These are phyloP conservation scores for Prunella vulgaris DNA, from an alignment of 257 asterid species.

Conservation along the genomic window DNA sequence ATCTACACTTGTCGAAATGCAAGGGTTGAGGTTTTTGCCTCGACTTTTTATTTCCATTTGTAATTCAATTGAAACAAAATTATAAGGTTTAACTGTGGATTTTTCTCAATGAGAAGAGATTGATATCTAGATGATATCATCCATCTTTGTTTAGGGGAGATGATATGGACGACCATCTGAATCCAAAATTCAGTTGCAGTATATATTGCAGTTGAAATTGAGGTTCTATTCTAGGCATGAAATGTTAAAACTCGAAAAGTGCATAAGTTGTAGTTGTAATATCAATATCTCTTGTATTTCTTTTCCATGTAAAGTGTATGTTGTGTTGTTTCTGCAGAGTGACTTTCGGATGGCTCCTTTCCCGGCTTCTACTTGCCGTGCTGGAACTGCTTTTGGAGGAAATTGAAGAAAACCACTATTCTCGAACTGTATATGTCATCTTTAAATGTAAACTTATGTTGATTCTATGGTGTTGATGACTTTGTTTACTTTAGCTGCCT, in stretches of 20 bases:
- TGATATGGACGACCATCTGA: no score
- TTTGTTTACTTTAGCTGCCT: not conserved
- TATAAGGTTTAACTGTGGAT: not conserved
- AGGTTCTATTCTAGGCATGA: not conserved
- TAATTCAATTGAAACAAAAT: not conserved
- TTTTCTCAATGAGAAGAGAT: not conserved
- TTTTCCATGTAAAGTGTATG: not conserved
- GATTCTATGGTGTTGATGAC: not conserved
- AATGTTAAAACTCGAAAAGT: not conserved
- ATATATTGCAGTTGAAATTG: not conserved
- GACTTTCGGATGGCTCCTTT: not conserved
- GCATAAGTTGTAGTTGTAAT: not conserved
- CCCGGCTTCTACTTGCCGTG: not conserved
- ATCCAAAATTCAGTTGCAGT: no score
- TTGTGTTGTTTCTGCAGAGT: slow-evolving; percentile 15
- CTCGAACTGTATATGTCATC: slow-evolving; percentile 1
- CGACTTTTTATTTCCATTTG: not conserved
- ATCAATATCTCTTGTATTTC: not conserved
- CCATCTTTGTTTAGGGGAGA: no score
- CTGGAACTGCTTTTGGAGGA: not conserved
- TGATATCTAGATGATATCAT: not conserved
- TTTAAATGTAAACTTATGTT: slow-evolving; percentile 1
- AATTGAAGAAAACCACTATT: not conserved
- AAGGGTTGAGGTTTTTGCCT: no score
- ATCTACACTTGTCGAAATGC: not conserved